Percentiles rank a stretch among this genome's conserved stretches.
These are phyloP conservation scores for Lentinula edodes DNA, from an alignment of 768 basidiomycete genomes.

Conservation along the genomic window DNA sequence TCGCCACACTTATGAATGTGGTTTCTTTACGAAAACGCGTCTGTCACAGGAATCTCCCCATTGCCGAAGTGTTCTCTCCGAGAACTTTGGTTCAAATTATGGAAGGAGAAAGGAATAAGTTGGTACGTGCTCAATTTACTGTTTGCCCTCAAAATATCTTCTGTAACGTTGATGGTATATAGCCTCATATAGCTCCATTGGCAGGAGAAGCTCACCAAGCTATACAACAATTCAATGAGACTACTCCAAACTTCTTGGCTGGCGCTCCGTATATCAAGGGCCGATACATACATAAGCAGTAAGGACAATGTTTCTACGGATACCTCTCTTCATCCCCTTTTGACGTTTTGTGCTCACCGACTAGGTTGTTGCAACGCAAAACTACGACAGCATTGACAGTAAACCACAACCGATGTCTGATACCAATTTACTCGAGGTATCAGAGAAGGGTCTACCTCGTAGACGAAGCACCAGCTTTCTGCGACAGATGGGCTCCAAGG, in stretches of 20 bases:
- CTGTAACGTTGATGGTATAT: not conserved
- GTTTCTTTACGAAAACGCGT: too few species aligned
- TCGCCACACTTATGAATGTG: too few species aligned
- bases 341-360: too few species aligned
- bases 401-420: not conserved
- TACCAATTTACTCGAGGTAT: not conserved
- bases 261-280: not conserved
- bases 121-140: not conserved
- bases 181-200: not conserved
- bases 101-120: not conserved
- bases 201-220: not conserved
- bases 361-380: too few species aligned
- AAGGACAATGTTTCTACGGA: not conserved
- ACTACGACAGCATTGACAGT: too few species aligned
- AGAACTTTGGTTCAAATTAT: not conserved
- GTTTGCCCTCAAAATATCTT: not conserved
- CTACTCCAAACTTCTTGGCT: not conserved
- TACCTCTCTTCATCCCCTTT: not conserved
- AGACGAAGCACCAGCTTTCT: not conserved
- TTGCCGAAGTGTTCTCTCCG: too few species aligned
- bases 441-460: not conserved
- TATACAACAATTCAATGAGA: not conserved
- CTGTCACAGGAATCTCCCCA: too few species aligned
- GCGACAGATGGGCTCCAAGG: not conserved
- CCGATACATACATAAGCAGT: not conserved